Evolutionary conservation across 345 rosid genomes (phyloP), one percentile per base, ranked within the genome.

Genomic region (Bruguiera parviflora): DNA sequence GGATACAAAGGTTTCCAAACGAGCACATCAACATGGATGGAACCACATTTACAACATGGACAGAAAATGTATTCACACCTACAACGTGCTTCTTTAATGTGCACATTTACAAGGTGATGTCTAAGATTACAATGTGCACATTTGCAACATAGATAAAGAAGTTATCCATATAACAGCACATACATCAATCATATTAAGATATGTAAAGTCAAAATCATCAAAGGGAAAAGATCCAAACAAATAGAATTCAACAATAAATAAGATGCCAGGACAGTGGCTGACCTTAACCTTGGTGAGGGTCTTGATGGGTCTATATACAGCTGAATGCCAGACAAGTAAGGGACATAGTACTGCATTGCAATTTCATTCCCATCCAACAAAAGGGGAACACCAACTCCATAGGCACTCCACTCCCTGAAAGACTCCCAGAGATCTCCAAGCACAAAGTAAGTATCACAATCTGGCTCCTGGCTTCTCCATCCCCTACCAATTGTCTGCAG

Each of bases 301-400:
- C 75, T 83, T 2, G 74, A 77, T 5, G 88, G 84, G 72, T 88
- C 89, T 56, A 75, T 63, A 74, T 91, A 95, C 67, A 92, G 65
- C 80, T 92, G 98, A 83, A 95, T 89, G 64, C 90, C 98, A 3
- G 98, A 95, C 69, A 92, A 83, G 79, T 86, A 95, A 2, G 99
- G 99, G 20, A 88, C 95, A 77, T 95, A 95, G 60, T 90, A 95
- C 79, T 95, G 99, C 72, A 85, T 77, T 0, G 91, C 92, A 61
- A 86, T 84, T 75, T 92, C 97, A 6, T 75, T 80, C 56, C 87
- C 92, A 58, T 89, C 79, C 86, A 95, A 79, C 46, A 90, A 59
- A 52, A 95, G 83, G 22, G 94, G 96, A 65, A 92, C 92, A 56
- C 96, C 98, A 0, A 89, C 96, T 57, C 99, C 98, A 62, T 90